Base-by-base conservation (phyloP, 768 basidiomycete genomes). In the Tulasnella sp. region DNA sequence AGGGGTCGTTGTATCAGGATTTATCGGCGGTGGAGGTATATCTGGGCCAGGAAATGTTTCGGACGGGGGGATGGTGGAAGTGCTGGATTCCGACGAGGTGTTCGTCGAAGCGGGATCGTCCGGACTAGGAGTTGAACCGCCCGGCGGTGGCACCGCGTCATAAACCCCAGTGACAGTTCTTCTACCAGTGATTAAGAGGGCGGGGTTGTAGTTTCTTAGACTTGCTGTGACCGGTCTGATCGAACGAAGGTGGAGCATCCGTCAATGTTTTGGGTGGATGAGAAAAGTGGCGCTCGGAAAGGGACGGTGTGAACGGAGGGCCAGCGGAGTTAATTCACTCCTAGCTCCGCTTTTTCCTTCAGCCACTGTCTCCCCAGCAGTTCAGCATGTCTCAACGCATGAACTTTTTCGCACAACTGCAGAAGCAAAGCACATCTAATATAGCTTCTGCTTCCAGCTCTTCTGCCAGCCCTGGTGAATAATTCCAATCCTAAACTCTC, bases 381-480 rank as follows among this genome's bases (percentile, higher is more conserved):
- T 13, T 20, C 39, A 48, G 7, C 44, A 74, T 74, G 73, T 51
- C 73, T 55, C 73, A 74, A 74, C 39, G 73, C n/a, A 74, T 55
- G 44, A 74, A 48, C 46, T 74, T 74, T 44, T 74, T 74, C n/a
- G 39, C 73, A 42, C 29, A 42, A 46, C 18, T 74, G 46, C 44
- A 55, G 32, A 48, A 44, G 44, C 73, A 74, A 74, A 48, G 20
- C 32, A 51, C 6, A 10, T 32, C 26, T 10, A 74, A 40, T 44
- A 44, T 18, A 32, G 15, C 72, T 73, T 35, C 18, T 15, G 18
- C 44, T 5, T 7, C 39, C 15, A 48, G 18, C 15, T 15, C 73
- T 74, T 32, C 44, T 51, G 29, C 44, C 44, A 74, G 18, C 16
- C 5, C 73, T 48, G 46, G 61, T 67, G 29, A 67, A 29, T 26